These are phyloP conservation scores for Psilocybe subaeruginosa DNA, from an alignment of 768 basidiomycete genomes.

Conservation along the genomic window DNA sequence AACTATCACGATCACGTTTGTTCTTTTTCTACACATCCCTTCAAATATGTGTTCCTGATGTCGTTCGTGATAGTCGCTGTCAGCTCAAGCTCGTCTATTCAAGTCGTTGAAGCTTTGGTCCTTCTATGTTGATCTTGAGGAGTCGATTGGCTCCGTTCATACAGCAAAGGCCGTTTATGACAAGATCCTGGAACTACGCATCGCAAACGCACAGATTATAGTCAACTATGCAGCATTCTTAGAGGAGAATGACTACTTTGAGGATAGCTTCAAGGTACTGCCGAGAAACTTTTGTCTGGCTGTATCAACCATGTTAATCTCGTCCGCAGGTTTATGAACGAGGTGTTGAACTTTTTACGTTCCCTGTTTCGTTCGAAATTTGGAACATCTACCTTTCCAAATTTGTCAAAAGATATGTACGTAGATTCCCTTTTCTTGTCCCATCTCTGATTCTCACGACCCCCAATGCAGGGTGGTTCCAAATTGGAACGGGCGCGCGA, in stretches of 20 bases:
- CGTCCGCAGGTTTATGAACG: constrained; percentile 83
- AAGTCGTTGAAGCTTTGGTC: constrained; percentile 99
- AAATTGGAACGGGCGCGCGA: constrained; percentile 97
- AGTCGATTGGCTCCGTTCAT: constrained; percentile 94
- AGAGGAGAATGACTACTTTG: constrained; percentile 97
- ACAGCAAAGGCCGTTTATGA: constrained; percentile 93
- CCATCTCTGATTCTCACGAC: background rate
- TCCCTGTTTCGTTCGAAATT: constrained; percentile 96
- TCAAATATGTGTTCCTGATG: background rate
- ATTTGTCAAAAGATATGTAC: constrained; percentile 93
- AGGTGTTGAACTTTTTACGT: constrained; percentile 96
- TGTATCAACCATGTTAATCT: constrained; percentile 12
- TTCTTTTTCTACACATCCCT: constrained; percentile 5
- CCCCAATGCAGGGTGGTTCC: constrained; percentile 69
- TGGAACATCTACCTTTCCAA: constrained; percentile 99
- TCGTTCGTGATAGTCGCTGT: constrained; percentile 56
- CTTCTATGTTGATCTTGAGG: constrained; percentile 97
- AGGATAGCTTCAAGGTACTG: constrained; percentile 95
- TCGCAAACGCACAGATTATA: constrained; percentile 97
- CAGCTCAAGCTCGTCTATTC: constrained; percentile 90
- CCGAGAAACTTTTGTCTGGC: constrained; percentile 26
- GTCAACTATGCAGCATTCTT: constrained; percentile 97
- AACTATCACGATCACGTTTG: constrained; percentile 94
- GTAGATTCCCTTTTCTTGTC: background rate
- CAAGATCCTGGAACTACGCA: constrained; percentile 93